phyloP scores from a whole-genome alignment of 768 basidiomycete genomes.

The Suillus plorans region DNA sequence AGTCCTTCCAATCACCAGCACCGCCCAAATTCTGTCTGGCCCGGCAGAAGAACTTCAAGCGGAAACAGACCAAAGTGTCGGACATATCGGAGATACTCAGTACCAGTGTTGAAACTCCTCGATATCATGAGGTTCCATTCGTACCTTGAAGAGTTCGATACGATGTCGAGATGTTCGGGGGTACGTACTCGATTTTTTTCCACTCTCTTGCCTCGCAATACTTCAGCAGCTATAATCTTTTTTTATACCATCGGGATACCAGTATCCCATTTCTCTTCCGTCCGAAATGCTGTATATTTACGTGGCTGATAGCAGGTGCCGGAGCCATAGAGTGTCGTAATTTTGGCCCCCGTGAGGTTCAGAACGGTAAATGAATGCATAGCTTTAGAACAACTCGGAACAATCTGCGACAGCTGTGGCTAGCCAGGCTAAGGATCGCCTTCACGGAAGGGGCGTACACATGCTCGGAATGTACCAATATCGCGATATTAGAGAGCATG shows the following conservation, averaged over 20 bases:
- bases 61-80: constrained; percentile 41
- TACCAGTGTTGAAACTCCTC: constrained; percentile 63
- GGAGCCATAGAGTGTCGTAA: constrained; percentile 33
- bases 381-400: too few species aligned
- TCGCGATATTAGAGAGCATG: neutral
- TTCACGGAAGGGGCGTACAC: neutral
- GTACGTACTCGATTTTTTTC: constrained; percentile 18
- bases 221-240: neutral
- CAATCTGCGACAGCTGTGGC: neutral
- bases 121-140: constrained; percentile 46
- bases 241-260: neutral
- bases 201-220: neutral
- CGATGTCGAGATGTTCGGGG: constrained; percentile 41
- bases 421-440: neutral
- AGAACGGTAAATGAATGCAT: constrained; percentile 40
- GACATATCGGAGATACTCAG: constrained; percentile 13
- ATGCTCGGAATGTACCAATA: neutral
- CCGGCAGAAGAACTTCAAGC: constrained; percentile 50
- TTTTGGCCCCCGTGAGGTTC: constrained; percentile 48
- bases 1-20: constrained; percentile 64
- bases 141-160: constrained; percentile 28
- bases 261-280: constrained; percentile 4
- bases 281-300: constrained; percentile 5
- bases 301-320: constrained; percentile 29
- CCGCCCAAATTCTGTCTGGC: constrained; percentile 47